Percentiles rank a stretch among this genome's conserved stretches.
Evolutionary conservation across 768 basidiomycete species (phyloP).

Genomic region (Leucosporidium creatinivorum): DNA sequence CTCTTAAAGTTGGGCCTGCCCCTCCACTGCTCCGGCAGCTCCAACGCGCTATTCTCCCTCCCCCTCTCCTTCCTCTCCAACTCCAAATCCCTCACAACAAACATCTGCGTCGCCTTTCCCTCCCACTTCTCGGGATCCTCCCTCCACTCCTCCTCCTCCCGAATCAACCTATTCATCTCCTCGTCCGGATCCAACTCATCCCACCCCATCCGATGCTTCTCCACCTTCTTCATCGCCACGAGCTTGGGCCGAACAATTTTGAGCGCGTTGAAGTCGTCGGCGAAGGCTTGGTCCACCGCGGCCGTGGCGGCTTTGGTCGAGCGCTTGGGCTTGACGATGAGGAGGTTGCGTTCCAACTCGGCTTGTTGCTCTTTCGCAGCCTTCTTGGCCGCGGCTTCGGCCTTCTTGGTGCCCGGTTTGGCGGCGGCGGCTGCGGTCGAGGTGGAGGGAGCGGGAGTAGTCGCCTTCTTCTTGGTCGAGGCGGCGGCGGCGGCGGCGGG

Average conservation of each 20-base stretch:
- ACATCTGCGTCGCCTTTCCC: conserved; percentile 25
- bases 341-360: conserved; percentile 1
- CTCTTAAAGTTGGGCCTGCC: conserved; percentile 28
- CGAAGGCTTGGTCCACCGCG: conserved; percentile 17
- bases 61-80: conserved; percentile 14
- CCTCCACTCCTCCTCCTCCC: conserved; percentile 10
- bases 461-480: too few species aligned
- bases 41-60: conserved; percentile 2
- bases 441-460: too few species aligned
- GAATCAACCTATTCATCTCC: conserved; percentile 15
- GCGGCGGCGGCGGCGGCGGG: too few species aligned
- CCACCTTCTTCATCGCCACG: conserved; percentile 9
- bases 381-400: too few species aligned
- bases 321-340: conserved; percentile 27
- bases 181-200: conserved; percentile 28
- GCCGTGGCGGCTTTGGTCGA: conserved; percentile 4
- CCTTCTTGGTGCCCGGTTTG: too few species aligned
- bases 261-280: conserved; percentile 34
- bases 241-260: conserved; percentile 26
- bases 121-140: background rate
- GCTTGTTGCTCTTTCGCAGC: background rate
- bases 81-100: conserved; percentile 16
- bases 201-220: conserved; percentile 17
- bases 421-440: too few species aligned
- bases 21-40: conserved; percentile 10